Evolutionary conservation across 164 flowering plant species (phyloP).

Genomic region (Sedum album): DNA sequence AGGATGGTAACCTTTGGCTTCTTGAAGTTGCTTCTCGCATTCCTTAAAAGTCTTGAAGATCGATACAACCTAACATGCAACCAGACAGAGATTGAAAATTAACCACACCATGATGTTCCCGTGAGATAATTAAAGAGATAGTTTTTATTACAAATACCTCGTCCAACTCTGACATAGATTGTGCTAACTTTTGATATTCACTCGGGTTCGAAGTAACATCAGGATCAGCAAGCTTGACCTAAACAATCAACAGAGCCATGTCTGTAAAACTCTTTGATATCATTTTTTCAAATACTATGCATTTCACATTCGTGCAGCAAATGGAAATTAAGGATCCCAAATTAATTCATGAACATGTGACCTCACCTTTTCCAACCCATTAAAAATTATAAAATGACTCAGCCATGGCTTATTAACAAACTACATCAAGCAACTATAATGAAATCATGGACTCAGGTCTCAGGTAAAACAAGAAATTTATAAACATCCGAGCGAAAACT

Average conservation of each 20-base stretch:
- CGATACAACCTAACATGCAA: slow-evolving; percentile 54
- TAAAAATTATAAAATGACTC: neutral
- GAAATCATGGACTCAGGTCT: neutral
- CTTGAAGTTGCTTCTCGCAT: slow-evolving; percentile 80
- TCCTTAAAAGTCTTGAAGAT: slow-evolving; percentile 64
- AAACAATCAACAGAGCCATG: neutral
- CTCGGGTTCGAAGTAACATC: slow-evolving; percentile 77
- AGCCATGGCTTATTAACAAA: too few relatives aligned
- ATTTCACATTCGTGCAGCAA: too few relatives aligned
- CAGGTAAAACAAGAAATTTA: neutral
- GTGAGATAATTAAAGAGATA: neutral
- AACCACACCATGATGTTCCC: neutral
- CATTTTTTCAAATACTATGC: neutral
- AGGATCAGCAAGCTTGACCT: slow-evolving; percentile 94
- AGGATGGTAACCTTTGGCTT: slow-evolving; percentile 58
- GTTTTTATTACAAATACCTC: slow-evolving; percentile 36
- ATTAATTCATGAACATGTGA: too few relatives aligned
- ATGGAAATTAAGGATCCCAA: too few relatives aligned
- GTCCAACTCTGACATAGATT: slow-evolving; percentile 88
- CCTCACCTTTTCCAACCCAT: too few relatives aligned
- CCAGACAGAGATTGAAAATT: slow-evolving; percentile 5
- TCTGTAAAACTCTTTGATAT: neutral
- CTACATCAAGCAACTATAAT: too few relatives aligned
- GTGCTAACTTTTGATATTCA: slow-evolving; percentile 91
- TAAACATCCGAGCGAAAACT: slow-evolving; percentile 5